These are phyloP conservation scores for Eimeria zaria DNA, from an alignment of 169 alveolate species.

Conservation along the genomic window DNA sequence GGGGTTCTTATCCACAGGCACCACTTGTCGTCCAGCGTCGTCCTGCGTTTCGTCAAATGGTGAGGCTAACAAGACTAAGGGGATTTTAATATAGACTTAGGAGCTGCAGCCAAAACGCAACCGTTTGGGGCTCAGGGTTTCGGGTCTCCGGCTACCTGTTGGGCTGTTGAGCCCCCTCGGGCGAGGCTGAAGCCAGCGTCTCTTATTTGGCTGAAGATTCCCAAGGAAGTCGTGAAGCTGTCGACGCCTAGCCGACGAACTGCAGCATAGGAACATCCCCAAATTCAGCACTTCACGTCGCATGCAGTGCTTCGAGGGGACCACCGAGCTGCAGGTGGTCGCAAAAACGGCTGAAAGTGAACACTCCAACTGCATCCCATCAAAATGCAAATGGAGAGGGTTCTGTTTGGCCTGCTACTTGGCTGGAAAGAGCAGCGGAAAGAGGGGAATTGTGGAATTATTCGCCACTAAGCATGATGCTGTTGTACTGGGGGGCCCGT, in stretches of 20 bases:
- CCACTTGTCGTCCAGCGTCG: neutral
- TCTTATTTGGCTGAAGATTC: conserved; percentile 34
- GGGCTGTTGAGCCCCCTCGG: neutral
- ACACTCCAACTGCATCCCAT: neutral
- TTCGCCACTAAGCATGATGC: neutral
- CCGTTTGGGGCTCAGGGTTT: neutral
- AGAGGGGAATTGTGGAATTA: neutral
- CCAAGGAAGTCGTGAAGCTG: conserved; percentile 50
- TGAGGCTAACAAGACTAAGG: neutral
- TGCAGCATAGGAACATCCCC: neutral
- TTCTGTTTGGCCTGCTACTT: neutral
- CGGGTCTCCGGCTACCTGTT: conserved; percentile 29
- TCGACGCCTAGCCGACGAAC: conserved; percentile 76
- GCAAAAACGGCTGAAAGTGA: neutral
- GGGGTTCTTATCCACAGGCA: conserved; percentile 44
- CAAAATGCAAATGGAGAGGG: neutral
- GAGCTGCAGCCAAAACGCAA: neutral
- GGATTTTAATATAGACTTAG: neutral
- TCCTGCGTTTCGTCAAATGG: neutral
- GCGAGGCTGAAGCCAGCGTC: conserved; percentile 62
- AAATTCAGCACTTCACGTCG: neutral
- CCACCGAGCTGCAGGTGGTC: too few species aligned
- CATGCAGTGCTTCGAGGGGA: neutral
- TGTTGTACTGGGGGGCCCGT: neutral
- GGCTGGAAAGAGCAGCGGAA: neutral